A percentile compares a stretch with the other conserved stretches of the same genome.
Evolutionary conservation across 495 filamentous ascomycete species (phyloP).

Genomic region (Penicillium paxilli): DNA sequence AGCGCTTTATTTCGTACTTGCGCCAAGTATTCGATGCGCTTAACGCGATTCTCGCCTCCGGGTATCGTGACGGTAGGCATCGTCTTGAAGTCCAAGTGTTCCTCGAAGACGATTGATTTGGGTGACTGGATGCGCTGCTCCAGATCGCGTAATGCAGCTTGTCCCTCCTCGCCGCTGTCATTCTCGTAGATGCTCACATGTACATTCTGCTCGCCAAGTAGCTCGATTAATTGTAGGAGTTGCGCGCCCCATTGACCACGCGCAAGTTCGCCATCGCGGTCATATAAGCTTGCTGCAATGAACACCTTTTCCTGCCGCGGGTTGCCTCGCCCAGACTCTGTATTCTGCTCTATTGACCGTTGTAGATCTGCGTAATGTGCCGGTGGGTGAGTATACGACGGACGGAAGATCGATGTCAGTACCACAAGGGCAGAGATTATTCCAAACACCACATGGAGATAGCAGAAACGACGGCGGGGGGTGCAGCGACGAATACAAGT

Average conservation of each 20-base stretch:
- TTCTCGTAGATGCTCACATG: slow-evolving; percentile 68
- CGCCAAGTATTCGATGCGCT: slow-evolving; percentile 75
- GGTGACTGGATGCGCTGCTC: slow-evolving; percentile 45
- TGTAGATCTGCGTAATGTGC: slow-evolving; percentile 49
- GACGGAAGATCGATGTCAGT: slow-evolving; percentile 53
- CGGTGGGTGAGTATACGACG: slow-evolving; percentile 60
- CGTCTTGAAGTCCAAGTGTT: slow-evolving; percentile 49
- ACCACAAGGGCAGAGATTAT: slow-evolving; percentile 62
- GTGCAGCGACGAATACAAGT: slow-evolving; percentile 39
- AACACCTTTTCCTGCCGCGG: slow-evolving; percentile 66
- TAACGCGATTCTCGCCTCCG: slow-evolving; percentile 59
- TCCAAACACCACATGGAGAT: slow-evolving; percentile 60
- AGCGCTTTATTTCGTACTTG: slow-evolving; percentile 76
- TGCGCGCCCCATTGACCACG: slow-evolving; percentile 65
- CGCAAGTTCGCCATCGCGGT: slow-evolving; percentile 57
- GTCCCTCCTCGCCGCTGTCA: slow-evolving; percentile 56
- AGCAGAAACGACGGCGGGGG: slow-evolving; percentile 65
- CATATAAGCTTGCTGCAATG: slow-evolving; percentile 74
- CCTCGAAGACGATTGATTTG: slow-evolving; percentile 55
- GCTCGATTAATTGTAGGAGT: slow-evolving; percentile 62
- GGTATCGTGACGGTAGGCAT: slow-evolving; percentile 61
- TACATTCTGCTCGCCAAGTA: slow-evolving; percentile 53
- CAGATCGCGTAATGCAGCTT: slow-evolving; percentile 42
- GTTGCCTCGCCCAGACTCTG: slow-evolving; percentile 59
- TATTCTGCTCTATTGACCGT: slow-evolving; percentile 32